A percentile compares a stretch with the other conserved stretches of the same genome.
Evolutionary conservation across 148 eudicot species (phyloP).

Genomic region (Vaccinium myrtillus): DNA sequence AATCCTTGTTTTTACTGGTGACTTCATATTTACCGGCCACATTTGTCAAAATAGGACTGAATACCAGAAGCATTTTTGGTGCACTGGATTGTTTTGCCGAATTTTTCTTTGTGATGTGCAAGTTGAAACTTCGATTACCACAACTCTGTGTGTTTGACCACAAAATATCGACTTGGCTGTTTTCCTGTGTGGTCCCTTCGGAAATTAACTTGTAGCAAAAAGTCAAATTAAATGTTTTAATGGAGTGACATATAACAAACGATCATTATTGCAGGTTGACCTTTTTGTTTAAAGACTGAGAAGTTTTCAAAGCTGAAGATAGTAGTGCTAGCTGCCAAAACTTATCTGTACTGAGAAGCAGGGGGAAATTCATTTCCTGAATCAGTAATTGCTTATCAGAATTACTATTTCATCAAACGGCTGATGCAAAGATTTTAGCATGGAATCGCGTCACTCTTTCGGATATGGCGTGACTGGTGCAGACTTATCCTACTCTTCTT

Average conservation of each 20-base stretch:
- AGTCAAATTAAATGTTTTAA: background rate
- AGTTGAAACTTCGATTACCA: background rate
- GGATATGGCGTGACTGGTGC: constrained; percentile 44
- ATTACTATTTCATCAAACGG: background rate
- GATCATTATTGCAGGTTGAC: constrained; percentile 3
- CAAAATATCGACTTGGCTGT: background rate
- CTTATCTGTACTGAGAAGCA: background rate
- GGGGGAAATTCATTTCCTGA: background rate
- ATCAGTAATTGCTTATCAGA: background rate
- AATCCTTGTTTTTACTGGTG: background rate
- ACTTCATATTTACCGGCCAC: background rate
- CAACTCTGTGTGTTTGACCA: background rate
- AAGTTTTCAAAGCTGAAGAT: constrained; percentile 12
- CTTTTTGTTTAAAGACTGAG: background rate
- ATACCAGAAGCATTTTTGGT: background rate
- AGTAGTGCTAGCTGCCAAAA: constrained; percentile 5
- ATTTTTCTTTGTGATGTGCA: background rate
- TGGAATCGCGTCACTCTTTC: constrained; percentile 66
- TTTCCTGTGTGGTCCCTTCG: background rate
- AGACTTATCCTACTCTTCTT: constrained; percentile 43
- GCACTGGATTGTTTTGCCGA: background rate
- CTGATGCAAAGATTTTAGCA: constrained; percentile 42
- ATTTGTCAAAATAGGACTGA: background rate
- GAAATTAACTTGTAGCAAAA: background rate
- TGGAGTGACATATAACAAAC: background rate